These are phyloP conservation scores for Pythium plurisporium DNA, from an alignment of 352 stramenopile species.

Conservation along the genomic window DNA sequence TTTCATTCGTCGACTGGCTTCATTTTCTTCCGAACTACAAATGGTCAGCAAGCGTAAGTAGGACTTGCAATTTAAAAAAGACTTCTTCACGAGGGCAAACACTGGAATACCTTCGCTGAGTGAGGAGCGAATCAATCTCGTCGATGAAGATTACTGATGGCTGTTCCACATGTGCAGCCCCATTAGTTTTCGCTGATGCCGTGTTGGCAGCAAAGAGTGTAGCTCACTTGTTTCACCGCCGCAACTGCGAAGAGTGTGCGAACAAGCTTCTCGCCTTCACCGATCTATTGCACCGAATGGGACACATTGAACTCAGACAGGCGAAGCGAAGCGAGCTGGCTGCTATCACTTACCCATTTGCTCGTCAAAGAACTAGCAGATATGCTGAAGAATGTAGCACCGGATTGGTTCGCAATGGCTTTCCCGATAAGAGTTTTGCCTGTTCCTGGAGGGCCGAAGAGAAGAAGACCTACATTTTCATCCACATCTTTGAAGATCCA, in stretches of 20 bases:
- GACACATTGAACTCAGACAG: not conserved
- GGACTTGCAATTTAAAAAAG: not conserved
- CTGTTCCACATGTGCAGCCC: constrained; percentile 30
- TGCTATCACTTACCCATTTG: constrained; percentile 99
- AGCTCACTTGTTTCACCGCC: constrained; percentile 75
- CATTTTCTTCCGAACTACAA: constrained; percentile 93
- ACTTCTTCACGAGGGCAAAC: no score
- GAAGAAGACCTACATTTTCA: constrained; percentile 72
- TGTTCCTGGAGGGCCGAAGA: constrained; percentile 95
- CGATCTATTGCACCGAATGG: no score
- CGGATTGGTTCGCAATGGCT: constrained; percentile 97
- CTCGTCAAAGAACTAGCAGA: constrained; percentile 97
- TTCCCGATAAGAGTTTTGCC: constrained; percentile 99
- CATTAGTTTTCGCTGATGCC: no score
- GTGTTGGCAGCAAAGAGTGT: not conserved
- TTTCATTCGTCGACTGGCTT: constrained; percentile 96
- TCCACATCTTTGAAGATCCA: not conserved
- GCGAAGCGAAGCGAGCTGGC: no score
- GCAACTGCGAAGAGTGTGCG: constrained; percentile 96
- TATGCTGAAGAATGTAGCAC: constrained; percentile 99
- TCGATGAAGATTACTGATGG: constrained; percentile 99
- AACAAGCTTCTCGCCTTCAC: constrained; percentile 98
- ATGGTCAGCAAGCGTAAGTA: not conserved
- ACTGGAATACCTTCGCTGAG: constrained; percentile 68
- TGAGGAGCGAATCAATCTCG: constrained; percentile 99